Evolutionary conservation across 495 filamentous ascomycete species (phyloP).

Genomic region (Tuber brumale): DNA sequence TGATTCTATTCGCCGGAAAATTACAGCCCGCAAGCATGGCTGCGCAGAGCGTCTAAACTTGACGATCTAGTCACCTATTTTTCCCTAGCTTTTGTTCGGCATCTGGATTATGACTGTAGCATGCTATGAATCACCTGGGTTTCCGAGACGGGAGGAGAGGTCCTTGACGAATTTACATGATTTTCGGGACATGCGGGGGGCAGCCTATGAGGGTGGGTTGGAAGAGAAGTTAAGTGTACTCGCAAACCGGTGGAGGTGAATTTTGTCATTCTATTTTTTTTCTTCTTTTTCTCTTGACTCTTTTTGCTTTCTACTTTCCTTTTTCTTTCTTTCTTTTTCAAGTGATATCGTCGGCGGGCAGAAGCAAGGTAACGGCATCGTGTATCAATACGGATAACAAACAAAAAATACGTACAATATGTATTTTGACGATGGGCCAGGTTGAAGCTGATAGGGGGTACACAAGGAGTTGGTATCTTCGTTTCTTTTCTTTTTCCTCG

Average conservation of each 20-base stretch:
- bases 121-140: neutral
- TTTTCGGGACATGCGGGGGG: neutral
- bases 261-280: neutral
- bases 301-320: neutral
- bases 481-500: neutral
- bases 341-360: constrained; percentile 1
- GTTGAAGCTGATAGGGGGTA: neutral
- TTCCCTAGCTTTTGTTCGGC: neutral
- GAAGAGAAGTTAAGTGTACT: neutral
- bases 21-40: constrained; percentile 39
- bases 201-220: neutral
- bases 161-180: constrained; percentile 1
- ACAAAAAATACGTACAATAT: neutral
- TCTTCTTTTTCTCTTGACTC: neutral
- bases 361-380: neutral
- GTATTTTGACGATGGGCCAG: neutral
- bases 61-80: neutral
- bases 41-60: constrained; percentile 37
- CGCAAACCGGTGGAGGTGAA: neutral
- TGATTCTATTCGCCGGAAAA: constrained; percentile 11
- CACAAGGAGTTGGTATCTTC: neutral
- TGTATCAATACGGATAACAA: neutral
- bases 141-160: neutral
- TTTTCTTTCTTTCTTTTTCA: neutral
- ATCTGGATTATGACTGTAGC: neutral